Percentiles rank a stretch among this genome's conserved stretches.
Conservation (phyloP, 768 basidiomycete genomes). For the Auricularia sp. region DNA sequence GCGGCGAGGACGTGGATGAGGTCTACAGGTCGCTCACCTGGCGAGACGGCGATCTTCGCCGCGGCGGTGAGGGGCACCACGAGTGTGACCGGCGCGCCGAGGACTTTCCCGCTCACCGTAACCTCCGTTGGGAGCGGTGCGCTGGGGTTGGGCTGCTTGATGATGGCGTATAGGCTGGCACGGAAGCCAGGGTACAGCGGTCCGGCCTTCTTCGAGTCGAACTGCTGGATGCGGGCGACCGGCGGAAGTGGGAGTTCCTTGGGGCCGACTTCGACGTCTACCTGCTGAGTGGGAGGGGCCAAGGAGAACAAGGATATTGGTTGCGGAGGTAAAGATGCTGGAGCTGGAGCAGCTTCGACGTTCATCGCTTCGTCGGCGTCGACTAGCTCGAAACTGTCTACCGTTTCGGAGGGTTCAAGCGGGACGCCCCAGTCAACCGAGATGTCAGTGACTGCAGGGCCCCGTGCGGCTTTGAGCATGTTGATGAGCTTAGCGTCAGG, state of each 20-base stretch:
- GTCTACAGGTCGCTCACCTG: neutral
- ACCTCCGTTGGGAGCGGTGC: neutral
- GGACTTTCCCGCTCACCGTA: neutral
- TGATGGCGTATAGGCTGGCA: slow-evolving; percentile 10
- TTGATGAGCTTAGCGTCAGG: slow-evolving; percentile 41
- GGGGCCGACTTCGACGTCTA: neutral
- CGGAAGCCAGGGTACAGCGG: slow-evolving; percentile 8
- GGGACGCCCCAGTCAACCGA: slow-evolving; percentile 37
- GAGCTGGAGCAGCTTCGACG: neutral
- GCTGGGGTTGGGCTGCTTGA: neutral
- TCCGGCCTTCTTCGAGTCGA: neutral
- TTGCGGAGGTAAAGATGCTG: neutral
- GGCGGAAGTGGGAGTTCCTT: slow-evolving; percentile 4
- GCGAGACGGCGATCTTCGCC: neutral
- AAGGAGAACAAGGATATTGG: slow-evolving; percentile 3
- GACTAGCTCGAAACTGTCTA: slow-evolving; percentile 9
- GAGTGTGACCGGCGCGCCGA: neutral
- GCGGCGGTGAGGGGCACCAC: neutral
- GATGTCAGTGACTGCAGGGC: slow-evolving; percentile 34
- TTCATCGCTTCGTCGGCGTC: neutral
- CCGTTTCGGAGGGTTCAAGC: neutral
- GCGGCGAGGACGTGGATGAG: slow-evolving; percentile 45
- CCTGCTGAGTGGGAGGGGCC: neutral
- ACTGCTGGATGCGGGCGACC: slow-evolving; percentile 7
- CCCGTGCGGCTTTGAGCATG: slow-evolving; percentile 42